These are phyloP conservation scores for Scutellaria barbata DNA, from an alignment of 257 asterid genomes.

Conservation along the genomic window DNA sequence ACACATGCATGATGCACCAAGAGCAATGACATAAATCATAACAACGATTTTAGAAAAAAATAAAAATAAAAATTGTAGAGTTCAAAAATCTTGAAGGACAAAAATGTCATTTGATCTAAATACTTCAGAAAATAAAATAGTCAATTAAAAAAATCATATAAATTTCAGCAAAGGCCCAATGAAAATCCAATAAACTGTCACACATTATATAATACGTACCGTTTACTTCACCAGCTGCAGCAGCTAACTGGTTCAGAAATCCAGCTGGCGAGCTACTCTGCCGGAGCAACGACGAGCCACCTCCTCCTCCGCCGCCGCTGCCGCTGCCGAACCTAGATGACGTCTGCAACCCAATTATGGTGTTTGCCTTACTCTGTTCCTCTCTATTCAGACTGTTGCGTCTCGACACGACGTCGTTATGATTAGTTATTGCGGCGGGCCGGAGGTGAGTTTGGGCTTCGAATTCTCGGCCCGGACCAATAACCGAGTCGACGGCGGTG, in stretches of 20 bases:
- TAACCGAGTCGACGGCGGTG: constrained; percentile 59
- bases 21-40: too few relatives aligned
- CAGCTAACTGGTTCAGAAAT: constrained; percentile 69
- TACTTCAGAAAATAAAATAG: neutral
- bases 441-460: constrained; percentile 37
- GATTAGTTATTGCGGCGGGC: constrained; percentile 24
- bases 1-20: neutral
- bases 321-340: constrained; percentile 38
- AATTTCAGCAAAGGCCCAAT: constrained; percentile 34
- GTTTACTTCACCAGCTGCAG: constrained; percentile 47
- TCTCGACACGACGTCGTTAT: constrained; percentile 13
- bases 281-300: constrained; percentile 50
- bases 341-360: constrained; percentile 47
- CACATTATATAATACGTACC: constrained; percentile 46
- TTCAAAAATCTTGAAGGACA: constrained; percentile 20
- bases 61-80: too few relatives aligned
- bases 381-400: too few relatives aligned
- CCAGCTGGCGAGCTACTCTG: constrained; percentile 86
- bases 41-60: too few relatives aligned
- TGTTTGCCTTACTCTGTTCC: constrained; percentile 26
- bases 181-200: neutral
- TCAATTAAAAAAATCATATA: constrained; percentile 9
- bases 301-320: constrained; percentile 22
- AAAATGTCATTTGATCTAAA: constrained; percentile 28
- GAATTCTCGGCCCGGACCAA: constrained; percentile 47